These are phyloP conservation scores for Fraxinus anomala DNA, from an alignment of 257 asterid genomes.

Conservation along the genomic window DNA sequence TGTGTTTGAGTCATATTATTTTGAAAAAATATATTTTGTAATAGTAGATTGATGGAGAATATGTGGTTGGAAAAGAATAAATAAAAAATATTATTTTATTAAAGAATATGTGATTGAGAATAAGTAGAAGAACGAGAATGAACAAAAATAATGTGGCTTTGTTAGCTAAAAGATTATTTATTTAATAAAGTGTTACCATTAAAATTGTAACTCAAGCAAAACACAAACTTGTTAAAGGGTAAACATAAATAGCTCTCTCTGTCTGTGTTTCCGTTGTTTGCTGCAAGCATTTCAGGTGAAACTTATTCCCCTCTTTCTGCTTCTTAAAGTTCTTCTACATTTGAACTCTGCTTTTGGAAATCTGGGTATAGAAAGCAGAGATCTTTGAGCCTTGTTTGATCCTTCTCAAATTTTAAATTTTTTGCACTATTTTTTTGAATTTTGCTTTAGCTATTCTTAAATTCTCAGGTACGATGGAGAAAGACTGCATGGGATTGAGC, in stretches of 20 bases:
- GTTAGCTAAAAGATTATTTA: too few relatives aligned
- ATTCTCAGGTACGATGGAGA: slow-evolving; percentile 58
- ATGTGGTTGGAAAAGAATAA: too few relatives aligned
- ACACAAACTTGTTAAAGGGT: too few relatives aligned
- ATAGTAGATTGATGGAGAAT: too few relatives aligned
- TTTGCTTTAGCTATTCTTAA: neutral
- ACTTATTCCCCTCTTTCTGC: neutral
- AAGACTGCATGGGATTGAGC: slow-evolving; percentile 73
- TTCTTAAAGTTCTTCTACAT: neutral
- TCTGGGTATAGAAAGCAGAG: slow-evolving; percentile 12
- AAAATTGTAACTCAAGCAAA: too few relatives aligned
- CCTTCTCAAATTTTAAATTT: slow-evolving; percentile 1
- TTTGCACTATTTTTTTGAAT: slow-evolving; percentile 5
- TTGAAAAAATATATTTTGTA: too few relatives aligned
- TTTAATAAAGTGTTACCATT: too few relatives aligned
- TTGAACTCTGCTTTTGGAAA: slow-evolving; percentile 8
- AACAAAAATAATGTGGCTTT: too few relatives aligned
- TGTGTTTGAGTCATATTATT: too few relatives aligned
- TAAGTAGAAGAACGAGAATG: too few relatives aligned
- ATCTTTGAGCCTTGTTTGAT: neutral
- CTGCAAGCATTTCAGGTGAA: slow-evolving; percentile 27
- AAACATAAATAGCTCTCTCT: slow-evolving; percentile 16
- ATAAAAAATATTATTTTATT: too few relatives aligned
- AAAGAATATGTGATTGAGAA: too few relatives aligned
- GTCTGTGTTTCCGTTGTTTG: neutral